A percentile compares a stretch with the other conserved stretches of the same genome.
phyloP scores from a whole-genome alignment of 805 yeast species.

The Pichia cabralensis region DNA sequence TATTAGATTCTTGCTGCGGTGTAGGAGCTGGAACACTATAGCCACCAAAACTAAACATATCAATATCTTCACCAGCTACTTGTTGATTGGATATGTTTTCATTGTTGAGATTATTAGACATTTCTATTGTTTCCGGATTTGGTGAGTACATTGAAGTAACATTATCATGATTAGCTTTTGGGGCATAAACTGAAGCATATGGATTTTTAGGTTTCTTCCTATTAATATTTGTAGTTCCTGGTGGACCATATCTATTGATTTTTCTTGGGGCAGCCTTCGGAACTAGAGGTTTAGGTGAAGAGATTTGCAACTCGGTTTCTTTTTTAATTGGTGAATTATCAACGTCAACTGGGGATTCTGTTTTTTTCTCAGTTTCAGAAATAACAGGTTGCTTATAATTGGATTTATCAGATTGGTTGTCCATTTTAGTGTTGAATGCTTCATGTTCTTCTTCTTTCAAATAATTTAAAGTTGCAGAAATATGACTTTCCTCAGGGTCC shows the following conservation, averaged over 20 bases:
- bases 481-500: too few relatives aligned
- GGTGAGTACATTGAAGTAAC: slow-evolving; percentile 4
- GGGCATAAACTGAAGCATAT: slow-evolving; percentile 8
- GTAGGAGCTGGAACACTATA: slow-evolving; percentile 18
- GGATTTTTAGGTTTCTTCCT: slow-evolving; percentile 4
- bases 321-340: background rate
- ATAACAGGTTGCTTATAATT: too few relatives aligned
- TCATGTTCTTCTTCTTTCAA: too few relatives aligned
- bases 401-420: background rate
- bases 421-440: background rate
- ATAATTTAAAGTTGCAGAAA: too few relatives aligned
- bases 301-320: background rate
- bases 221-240: background rate
- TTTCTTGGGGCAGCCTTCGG: slow-evolving; percentile 1
- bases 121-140: background rate
- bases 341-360: background rate
- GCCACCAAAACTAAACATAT: slow-evolving; percentile 26
- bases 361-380: background rate
- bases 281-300: background rate
- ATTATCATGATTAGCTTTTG: background rate
- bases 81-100: background rate
- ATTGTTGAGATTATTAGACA: background rate
- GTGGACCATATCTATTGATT: slow-evolving; percentile 7
- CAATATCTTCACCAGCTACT: slow-evolving; percentile 11
- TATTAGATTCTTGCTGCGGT: background rate